These are phyloP conservation scores for Botrytis paeoniae DNA, from an alignment of 2,329 filamentous ascomycete genomes.

Conservation along the genomic window DNA sequence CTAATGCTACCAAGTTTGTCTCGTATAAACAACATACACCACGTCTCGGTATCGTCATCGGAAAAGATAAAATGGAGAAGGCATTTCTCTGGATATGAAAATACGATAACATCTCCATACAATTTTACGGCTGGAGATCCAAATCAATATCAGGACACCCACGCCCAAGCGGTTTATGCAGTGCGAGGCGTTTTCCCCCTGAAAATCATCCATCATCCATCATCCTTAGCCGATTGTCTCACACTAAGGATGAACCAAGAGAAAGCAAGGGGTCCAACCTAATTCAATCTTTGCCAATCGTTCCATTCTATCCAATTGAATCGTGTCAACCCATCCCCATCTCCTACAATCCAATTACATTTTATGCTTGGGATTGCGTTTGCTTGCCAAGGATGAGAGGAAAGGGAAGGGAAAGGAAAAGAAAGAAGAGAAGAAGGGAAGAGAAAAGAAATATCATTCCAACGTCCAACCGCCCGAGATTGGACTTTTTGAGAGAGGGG, in stretches of 20 bases:
- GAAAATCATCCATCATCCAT: constrained; percentile 16
- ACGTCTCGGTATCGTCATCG: not conserved
- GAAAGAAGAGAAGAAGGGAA: not conserved
- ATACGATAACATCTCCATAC: not conserved
- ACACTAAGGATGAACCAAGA: not conserved
- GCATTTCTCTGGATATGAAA: not conserved
- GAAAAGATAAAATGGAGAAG: not conserved
- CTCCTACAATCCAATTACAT: not conserved
- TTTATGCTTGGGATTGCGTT: not conserved
- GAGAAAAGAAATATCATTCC: not conserved
- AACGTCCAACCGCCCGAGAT: not conserved
- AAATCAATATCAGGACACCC: not conserved
- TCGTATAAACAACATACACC: not conserved
- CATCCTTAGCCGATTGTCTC: not conserved
- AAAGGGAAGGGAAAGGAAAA: no score
- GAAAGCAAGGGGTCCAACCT: not conserved
- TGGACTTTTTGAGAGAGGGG: not conserved
- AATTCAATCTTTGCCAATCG: not conserved
- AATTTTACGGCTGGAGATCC: constrained; percentile 1
- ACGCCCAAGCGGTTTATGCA: constrained; percentile 8
- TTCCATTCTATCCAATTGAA: not conserved
- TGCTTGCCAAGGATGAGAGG: not conserved
- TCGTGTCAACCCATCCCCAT: not conserved
- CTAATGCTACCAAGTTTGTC: not conserved
- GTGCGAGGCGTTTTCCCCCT: constrained; percentile 5